A percentile compares a stretch with the other conserved stretches of the same genome.
Evolutionary conservation across 768 basidiomycete species (phyloP).

Genomic region (Russula griseocarnosa): DNA sequence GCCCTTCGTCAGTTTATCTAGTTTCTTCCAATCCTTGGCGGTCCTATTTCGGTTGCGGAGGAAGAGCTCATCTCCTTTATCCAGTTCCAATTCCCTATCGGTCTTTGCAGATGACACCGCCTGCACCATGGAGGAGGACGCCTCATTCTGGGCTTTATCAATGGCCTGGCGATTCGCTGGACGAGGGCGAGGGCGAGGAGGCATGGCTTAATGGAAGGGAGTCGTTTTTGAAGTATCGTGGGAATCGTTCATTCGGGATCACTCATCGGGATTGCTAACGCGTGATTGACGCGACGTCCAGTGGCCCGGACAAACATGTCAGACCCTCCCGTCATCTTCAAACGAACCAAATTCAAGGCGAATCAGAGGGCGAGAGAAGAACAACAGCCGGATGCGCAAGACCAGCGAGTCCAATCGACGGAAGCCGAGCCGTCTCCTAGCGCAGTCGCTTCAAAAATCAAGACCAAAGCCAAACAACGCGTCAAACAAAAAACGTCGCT

Average conservation of each 20-base stretch:
- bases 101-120: constrained; percentile 16
- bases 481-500: constrained; percentile 61
- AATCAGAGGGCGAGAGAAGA: constrained; percentile 38
- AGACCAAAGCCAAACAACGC: constrained; percentile 61
- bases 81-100: constrained; percentile 32
- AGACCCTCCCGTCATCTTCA: constrained; percentile 41
- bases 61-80: constrained; percentile 67
- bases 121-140: constrained; percentile 17
- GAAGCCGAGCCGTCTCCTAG: constrained; percentile 50
- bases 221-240: constrained; percentile 20
- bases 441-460: constrained; percentile 60
- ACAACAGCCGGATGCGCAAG: constrained; percentile 31
- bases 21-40: constrained; percentile 52
- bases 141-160: constrained; percentile 12
- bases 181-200: constrained; percentile 29
- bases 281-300: not conserved
- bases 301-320: constrained; percentile 29
- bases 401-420: constrained; percentile 26
- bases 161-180: constrained; percentile 26
- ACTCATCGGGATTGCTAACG: not conserved
- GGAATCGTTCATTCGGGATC: not conserved
- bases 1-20: constrained; percentile 59
- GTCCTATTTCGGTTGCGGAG: constrained; percentile 61
- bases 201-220: constrained; percentile 17
- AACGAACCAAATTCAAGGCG: constrained; percentile 41